These are phyloP conservation scores for Globisporangium heterothallicum DNA, from an alignment of 352 stramenopile genomes.

Conservation along the genomic window DNA sequence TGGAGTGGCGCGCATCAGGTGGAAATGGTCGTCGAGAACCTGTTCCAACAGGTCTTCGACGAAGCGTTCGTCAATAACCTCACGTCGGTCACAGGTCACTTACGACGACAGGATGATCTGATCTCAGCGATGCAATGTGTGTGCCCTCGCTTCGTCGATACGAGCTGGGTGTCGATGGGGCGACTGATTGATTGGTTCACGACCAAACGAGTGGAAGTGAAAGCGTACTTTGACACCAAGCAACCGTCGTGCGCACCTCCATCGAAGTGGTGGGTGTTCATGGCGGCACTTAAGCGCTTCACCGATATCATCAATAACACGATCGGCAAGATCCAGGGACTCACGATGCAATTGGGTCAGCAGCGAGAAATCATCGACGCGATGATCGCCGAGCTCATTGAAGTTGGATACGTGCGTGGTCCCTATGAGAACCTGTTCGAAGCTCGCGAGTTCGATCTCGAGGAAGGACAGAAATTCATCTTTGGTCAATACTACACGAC, in stretches of 20 bases:
- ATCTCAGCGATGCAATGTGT: constrained; percentile 2
- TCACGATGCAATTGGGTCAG: constrained; percentile 8
- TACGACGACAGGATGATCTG: constrained; percentile 11
- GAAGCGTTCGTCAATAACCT: constrained; percentile 8
- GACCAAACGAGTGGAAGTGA: constrained; percentile 5
- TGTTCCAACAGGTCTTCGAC: constrained; percentile 12
- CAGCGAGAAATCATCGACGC: constrained; percentile 8
- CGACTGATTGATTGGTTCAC: constrained; percentile 14
- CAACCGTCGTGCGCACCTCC: constrained; percentile 9
- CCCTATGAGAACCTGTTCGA: constrained; percentile 10
- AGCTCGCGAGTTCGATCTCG: constrained; percentile 1
- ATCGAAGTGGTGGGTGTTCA: constrained; percentile 11
- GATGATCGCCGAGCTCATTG: constrained; percentile 10
- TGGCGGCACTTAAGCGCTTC: constrained; percentile 16
- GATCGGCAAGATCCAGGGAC: constrained; percentile 3
- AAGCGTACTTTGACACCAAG: constrained; percentile 12
- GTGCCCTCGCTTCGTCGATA: constrained; percentile 14
- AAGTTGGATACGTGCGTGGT: constrained; percentile 13
- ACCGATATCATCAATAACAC: constrained; percentile 7
- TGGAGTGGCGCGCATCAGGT: constrained; percentile 14
- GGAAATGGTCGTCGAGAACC: not conserved
- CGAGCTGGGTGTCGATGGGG: constrained; percentile 9
- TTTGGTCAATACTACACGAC: constrained; percentile 11
- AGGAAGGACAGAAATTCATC: constrained; percentile 7
- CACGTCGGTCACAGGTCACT: constrained; percentile 5